A percentile compares a stretch with the other conserved stretches of the same genome.
phyloP scores from a whole-genome alignment of 1,284 basidiomycete genomes.

The Fomitopsis schrenkii region DNA sequence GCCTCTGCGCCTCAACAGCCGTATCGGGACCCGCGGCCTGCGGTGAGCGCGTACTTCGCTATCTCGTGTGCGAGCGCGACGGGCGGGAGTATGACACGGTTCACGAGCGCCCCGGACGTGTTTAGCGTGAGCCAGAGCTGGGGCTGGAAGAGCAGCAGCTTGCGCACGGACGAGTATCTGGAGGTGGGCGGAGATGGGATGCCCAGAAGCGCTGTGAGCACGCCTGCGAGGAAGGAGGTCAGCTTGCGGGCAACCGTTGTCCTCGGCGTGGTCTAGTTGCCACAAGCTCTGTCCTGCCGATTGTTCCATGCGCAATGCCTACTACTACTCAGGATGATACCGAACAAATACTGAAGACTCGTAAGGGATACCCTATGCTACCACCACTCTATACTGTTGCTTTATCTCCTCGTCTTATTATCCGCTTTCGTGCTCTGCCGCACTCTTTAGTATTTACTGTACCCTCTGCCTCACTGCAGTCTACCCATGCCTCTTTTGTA shows the following conservation, averaged over 20 bases:
- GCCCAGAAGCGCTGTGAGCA: conserved; percentile 17
- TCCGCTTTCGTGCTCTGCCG: neutral
- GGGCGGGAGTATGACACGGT: conserved; percentile 80
- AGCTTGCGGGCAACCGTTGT: conserved; percentile 75
- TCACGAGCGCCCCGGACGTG: conserved; percentile 81
- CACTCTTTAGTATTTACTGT: neutral
- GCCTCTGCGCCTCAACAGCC: conserved; percentile 52
- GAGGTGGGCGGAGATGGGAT: conserved; percentile 46
- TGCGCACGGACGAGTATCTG: conserved; percentile 55
- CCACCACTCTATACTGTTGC: neutral
- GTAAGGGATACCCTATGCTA: neutral
- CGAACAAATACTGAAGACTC: neutral
- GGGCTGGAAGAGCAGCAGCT: conserved; percentile 76
- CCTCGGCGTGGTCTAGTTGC: conserved; percentile 59
- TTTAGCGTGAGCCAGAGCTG: conserved; percentile 80
- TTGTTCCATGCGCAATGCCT: too few species aligned
- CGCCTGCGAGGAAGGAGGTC: conserved; percentile 39
- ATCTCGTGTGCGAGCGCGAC: conserved; percentile 81
- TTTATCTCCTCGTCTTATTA: neutral
- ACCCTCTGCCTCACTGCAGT: neutral
- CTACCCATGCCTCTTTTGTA: neutral
- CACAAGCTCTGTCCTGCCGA: neutral
- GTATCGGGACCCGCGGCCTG: conserved; percentile 71
- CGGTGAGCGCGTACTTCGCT: conserved; percentile 75
- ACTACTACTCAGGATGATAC: neutral